Evolutionary conservation across 2,329 filamentous ascomycete species (phyloP), one percentile per base, ranked within the genome.

Genomic region (Sordariomycetes sp.): DNA sequence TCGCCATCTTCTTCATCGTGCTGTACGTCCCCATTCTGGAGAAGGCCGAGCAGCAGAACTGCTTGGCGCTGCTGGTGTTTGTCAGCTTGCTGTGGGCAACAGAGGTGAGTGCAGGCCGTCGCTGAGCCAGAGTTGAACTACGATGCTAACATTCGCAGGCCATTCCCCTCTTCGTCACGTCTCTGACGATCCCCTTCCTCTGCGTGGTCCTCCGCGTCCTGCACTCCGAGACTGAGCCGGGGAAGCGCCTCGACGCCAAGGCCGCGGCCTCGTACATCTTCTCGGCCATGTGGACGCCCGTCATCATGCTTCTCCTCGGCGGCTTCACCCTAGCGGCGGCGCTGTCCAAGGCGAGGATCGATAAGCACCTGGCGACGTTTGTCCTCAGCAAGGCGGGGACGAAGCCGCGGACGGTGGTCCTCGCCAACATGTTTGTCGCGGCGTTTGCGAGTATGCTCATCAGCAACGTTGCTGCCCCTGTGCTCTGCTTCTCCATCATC

Each of bases 361-460:
- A 96, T 60, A 96, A 97, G 72, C 87, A 94, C 67, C 90, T 99
- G 74, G 94, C 94, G 1, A 96, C 92, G 1, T 90, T 97, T 65
- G 89, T 99, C 32, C 79, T 99, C 36, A 96, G 90, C 75, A 97
- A 96, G 74, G 94, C 94, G 10, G 94, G 94, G 7, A 96, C 94
- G 3, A 87, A 85, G 64, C 94, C 94, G 10, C 80, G 85, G 57
- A 92, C 89, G 2, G 94, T 99, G 3, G 78, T 99, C 4, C 72
- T 99, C n/a, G 94, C 92, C 57, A 96, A 92, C 73, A 99, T 99
- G 94, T 91, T 96, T 64, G 94, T 99, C 50, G 91, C 92, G 57
- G 95, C 94, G 66, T 95, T 99, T 69, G 87, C 95, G 10, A 96
- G 90, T 64, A 99, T 99, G 94, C 90, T 95, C 78, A 97, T 99